phyloP scores from a whole-genome alignment of 2,329 filamentous ascomycete genomes.

The Lachnellula arida region DNA sequence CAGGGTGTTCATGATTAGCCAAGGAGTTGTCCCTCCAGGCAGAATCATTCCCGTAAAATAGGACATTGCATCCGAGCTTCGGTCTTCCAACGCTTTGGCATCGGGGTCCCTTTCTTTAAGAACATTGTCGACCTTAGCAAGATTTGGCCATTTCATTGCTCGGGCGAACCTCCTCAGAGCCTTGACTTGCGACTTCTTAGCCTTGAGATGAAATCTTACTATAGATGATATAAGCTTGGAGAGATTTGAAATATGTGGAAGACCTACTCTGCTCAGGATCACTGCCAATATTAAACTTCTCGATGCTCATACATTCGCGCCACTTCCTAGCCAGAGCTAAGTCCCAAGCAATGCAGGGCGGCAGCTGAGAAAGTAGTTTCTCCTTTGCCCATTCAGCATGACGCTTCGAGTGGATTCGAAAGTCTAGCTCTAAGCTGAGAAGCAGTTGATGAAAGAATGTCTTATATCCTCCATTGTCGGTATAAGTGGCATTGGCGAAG shows the following conservation, averaged over 20 bases:
- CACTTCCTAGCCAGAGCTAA: slow-evolving; percentile 69
- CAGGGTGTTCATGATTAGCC: slow-evolving; percentile 73
- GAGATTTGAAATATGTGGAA: slow-evolving; percentile 12
- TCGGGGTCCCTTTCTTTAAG: slow-evolving; percentile 50
- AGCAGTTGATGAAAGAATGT: slow-evolving; percentile 75
- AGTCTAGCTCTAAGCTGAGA: slow-evolving; percentile 65
- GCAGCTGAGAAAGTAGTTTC: slow-evolving; percentile 59
- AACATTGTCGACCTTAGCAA: slow-evolving; percentile 57
- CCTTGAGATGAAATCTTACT: slow-evolving; percentile 59
- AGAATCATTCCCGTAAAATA: slow-evolving; percentile 72
- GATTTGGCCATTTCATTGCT: slow-evolving; percentile 74
- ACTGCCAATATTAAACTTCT: slow-evolving; percentile 49
- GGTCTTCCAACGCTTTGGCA: slow-evolving; percentile 52
- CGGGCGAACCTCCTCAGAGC: slow-evolving; percentile 64
- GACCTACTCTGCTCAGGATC: slow-evolving; percentile 46
- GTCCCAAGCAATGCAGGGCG: slow-evolving; percentile 67
- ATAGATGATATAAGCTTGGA: slow-evolving; percentile 21
- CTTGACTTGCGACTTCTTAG: slow-evolving; percentile 64
- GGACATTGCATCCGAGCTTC: slow-evolving; percentile 69
- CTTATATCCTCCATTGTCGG: slow-evolving; percentile 50
- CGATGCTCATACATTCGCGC: slow-evolving; percentile 65
- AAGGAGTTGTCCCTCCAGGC: slow-evolving; percentile 65
- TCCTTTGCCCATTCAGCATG: slow-evolving; percentile 61
- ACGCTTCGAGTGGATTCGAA: slow-evolving; percentile 60
- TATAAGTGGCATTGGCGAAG: slow-evolving; percentile 57